These are phyloP conservation scores for Rhododendron kiyosumense DNA, from an alignment of 148 eudicot species.

Conservation along the genomic window DNA sequence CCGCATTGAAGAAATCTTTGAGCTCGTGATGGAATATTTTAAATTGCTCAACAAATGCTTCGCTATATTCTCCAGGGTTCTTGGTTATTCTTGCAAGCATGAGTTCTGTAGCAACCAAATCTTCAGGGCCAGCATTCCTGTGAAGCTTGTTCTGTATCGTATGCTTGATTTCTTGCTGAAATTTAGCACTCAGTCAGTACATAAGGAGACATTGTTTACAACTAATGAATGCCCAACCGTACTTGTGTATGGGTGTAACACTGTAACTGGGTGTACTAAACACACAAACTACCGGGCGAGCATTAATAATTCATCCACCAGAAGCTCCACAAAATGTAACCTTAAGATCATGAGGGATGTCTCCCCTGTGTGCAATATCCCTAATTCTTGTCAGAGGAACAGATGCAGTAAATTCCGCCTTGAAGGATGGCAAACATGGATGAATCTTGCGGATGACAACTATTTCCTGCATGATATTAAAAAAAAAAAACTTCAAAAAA, in stretches of 20 bases:
- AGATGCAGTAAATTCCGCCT: slow-evolving; percentile 95
- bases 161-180: slow-evolving; percentile 98
- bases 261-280: neutral
- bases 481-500: neutral
- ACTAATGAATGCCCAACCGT: neutral
- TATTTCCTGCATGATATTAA: slow-evolving; percentile 52
- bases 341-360: slow-evolving; percentile 97
- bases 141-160: slow-evolving; percentile 99
- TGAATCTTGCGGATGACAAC: slow-evolving; percentile 93
- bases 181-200: neutral
- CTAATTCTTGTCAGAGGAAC: slow-evolving; percentile 95
- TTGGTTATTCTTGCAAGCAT: slow-evolving; percentile 87
- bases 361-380: slow-evolving; percentile 91
- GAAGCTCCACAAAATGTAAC: slow-evolving; percentile 23
- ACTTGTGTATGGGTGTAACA: neutral
- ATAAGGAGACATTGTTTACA: neutral
- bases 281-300: neutral
- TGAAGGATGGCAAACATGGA: slow-evolving; percentile 93
- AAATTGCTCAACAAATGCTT: slow-evolving; percentile 85
- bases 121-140: slow-evolving; percentile 97
- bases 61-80: slow-evolving; percentile 77
- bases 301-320: slow-evolving; percentile 1
- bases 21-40: slow-evolving; percentile 83
- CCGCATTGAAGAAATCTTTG: slow-evolving; percentile 99
- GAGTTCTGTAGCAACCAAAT: slow-evolving; percentile 89